Conservation (phyloP, 805 yeast genomes). For the Candida suzukii region DNA sequence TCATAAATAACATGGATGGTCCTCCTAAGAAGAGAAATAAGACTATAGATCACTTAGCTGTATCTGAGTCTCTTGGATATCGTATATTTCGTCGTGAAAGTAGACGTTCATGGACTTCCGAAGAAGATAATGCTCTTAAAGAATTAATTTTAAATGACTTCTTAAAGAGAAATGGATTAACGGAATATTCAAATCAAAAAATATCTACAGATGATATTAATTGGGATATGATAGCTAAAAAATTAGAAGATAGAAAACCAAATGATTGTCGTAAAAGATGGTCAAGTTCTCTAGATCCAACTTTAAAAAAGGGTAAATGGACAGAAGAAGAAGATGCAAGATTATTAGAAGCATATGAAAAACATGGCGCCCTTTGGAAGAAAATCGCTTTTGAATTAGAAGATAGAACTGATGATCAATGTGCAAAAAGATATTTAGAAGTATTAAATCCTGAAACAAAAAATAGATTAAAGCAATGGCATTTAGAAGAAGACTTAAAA, state of each 20-base stretch:
- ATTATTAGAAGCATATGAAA: constrained; percentile 54
- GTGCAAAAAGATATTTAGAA: constrained; percentile 86
- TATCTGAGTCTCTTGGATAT: constrained; percentile 68
- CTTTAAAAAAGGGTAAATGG: constrained; percentile 80
- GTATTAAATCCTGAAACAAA: constrained; percentile 78
- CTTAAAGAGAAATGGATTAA: constrained; percentile 11
- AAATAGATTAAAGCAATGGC: constrained; percentile 77
- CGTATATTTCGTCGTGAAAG: constrained; percentile 60
- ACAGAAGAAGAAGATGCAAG: constrained; percentile 69
- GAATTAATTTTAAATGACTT: constrained; percentile 30
- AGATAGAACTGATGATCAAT: constrained; percentile 91
- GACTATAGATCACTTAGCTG: constrained; percentile 41
- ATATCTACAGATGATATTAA: constrained; percentile 37
- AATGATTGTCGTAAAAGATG: constrained; percentile 86
- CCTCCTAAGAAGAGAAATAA: not conserved
- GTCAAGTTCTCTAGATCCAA: constrained; percentile 81
- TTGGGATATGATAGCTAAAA: constrained; percentile 56
- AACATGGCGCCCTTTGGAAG: constrained; percentile 80
- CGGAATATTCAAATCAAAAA: constrained; percentile 15
- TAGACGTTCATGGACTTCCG: constrained; percentile 67
- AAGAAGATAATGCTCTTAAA: constrained; percentile 59
- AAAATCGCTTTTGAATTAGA: constrained; percentile 68
- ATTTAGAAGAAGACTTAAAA: constrained; percentile 63
- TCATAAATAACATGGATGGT: not conserved
- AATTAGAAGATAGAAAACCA: constrained; percentile 48